phyloP scores from a whole-genome alignment of 768 basidiomycete species.

The Punctularia strigosozonata region DNA sequence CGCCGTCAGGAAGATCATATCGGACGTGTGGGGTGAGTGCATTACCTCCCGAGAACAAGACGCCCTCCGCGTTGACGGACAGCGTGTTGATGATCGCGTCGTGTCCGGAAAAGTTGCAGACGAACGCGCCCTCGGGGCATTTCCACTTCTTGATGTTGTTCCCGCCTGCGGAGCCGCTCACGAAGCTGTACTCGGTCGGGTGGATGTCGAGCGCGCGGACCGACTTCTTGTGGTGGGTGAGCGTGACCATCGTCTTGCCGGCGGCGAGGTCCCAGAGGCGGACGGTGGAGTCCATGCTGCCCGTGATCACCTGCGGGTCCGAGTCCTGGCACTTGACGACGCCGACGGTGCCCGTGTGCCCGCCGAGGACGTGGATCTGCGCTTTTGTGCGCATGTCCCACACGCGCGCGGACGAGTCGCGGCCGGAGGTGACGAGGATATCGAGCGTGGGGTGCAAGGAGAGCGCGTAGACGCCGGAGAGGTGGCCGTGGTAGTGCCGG shows the following conservation, averaged over 20 bases:
- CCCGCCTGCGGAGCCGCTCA: conserved; percentile 91
- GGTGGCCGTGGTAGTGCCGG: conserved; percentile 95
- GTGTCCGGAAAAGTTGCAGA: conserved; percentile 93
- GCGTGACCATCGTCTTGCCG: conserved; percentile 89
- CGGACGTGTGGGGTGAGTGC: conserved; percentile 5
- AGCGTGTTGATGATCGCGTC: conserved; percentile 97
- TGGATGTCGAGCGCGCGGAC: conserved; percentile 91
- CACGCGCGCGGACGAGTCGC: conserved; percentile 93
- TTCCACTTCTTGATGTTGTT: conserved; percentile 99
- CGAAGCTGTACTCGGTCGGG: conserved; percentile 94
- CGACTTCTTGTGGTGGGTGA: conserved; percentile 99
- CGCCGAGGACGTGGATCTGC: conserved; percentile 84
- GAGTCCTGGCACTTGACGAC: conserved; percentile 95
- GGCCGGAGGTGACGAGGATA: conserved; percentile 86
- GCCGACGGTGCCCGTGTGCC: conserved; percentile 91
- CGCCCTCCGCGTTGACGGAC: conserved; percentile 89
- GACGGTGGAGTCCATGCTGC: conserved; percentile 96
- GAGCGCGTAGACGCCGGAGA: conserved; percentile 94
- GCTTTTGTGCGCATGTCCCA: conserved; percentile 99
- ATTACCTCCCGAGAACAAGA: conserved; percentile 93
- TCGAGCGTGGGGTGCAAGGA: conserved; percentile 93
- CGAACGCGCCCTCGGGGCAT: conserved; percentile 91
- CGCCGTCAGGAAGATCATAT: background rate
- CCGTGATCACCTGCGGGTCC: conserved; percentile 96
- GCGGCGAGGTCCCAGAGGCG: conserved; percentile 96